Conservation (phyloP, 257 asterid species). For the Gardenia jasminoides region DNA sequence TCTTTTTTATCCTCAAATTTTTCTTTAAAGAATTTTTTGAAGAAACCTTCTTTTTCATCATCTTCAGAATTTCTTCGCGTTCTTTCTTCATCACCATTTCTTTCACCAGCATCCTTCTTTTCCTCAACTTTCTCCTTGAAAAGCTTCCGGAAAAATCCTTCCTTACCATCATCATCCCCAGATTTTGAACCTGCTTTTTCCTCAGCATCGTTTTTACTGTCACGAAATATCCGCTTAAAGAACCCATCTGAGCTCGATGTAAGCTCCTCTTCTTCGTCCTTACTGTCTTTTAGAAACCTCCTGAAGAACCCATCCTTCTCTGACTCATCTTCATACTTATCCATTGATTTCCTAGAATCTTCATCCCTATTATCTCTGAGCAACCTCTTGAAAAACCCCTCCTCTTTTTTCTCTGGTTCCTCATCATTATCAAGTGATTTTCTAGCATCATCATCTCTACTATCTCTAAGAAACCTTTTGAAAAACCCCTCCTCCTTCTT, state of each 20-base stretch:
- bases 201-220: slow-evolving; percentile 60
- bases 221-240: slow-evolving; percentile 55
- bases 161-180: slow-evolving; percentile 75
- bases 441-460: slow-evolving; percentile 70
- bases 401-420: slow-evolving; percentile 48
- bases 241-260: slow-evolving; percentile 41
- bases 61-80: slow-evolving; percentile 57
- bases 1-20: slow-evolving; percentile 75
- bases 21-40: slow-evolving; percentile 71
- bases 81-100: slow-evolving; percentile 51
- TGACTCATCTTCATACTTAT: slow-evolving; percentile 59
- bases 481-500: slow-evolving; percentile 51
- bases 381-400: slow-evolving; percentile 67
- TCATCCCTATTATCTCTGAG: slow-evolving; percentile 64
- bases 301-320: slow-evolving; percentile 81
- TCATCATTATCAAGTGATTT: slow-evolving; percentile 57
- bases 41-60: slow-evolving; percentile 79
- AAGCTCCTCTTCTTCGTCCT: slow-evolving; percentile 39
- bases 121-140: slow-evolving; percentile 78
- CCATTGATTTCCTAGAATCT: slow-evolving; percentile 50
- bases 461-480: slow-evolving; percentile 62
- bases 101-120: slow-evolving; percentile 63
- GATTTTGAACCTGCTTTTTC: slow-evolving; percentile 51
- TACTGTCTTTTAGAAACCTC: slow-evolving; percentile 39
- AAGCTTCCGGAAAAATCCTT: slow-evolving; percentile 69